A percentile compares a stretch with the other conserved stretches of the same genome.
phyloP scores from a whole-genome alignment of 257 asterid species.

The Penstemon barbatus region DNA sequence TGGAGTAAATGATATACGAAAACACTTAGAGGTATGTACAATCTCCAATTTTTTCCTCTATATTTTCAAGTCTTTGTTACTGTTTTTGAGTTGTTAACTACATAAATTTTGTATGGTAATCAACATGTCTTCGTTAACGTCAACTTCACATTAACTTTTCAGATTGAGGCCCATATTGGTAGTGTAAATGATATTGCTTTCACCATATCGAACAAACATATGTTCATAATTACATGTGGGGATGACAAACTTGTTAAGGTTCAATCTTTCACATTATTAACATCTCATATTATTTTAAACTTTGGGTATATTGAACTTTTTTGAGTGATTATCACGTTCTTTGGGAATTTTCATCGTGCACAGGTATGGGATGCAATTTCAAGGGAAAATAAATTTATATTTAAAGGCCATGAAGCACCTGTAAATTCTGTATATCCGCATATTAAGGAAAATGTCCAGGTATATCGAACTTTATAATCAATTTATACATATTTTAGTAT shows the following conservation, averaged over 20 bases:
- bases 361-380: slow-evolving; percentile 68
- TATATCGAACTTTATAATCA: neutral
- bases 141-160: slow-evolving; percentile 18
- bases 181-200: slow-evolving; percentile 72
- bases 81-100: neutral
- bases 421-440: slow-evolving; percentile 65
- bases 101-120: neutral
- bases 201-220: slow-evolving; percentile 55
- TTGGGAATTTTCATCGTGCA: slow-evolving; percentile 15
- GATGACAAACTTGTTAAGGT: slow-evolving; percentile 72
- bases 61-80: neutral
- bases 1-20: slow-evolving; percentile 54
- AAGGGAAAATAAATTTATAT: slow-evolving; percentile 50
- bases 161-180: slow-evolving; percentile 71
- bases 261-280: slow-evolving; percentile 23
- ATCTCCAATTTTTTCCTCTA: neutral
- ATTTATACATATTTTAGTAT: neutral
- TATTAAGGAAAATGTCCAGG: slow-evolving; percentile 61
- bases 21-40: slow-evolving; percentile 59
- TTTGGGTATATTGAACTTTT: neutral
- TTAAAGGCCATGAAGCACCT: slow-evolving; percentile 33
- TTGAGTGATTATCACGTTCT: neutral
- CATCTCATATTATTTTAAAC: neutral
- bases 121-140: neutral
- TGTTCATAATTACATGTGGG: slow-evolving; percentile 57